Evolutionary conservation across 2,329 filamentous ascomycete genomes (phyloP).

Genomic region (Botryotinia calthae): DNA sequence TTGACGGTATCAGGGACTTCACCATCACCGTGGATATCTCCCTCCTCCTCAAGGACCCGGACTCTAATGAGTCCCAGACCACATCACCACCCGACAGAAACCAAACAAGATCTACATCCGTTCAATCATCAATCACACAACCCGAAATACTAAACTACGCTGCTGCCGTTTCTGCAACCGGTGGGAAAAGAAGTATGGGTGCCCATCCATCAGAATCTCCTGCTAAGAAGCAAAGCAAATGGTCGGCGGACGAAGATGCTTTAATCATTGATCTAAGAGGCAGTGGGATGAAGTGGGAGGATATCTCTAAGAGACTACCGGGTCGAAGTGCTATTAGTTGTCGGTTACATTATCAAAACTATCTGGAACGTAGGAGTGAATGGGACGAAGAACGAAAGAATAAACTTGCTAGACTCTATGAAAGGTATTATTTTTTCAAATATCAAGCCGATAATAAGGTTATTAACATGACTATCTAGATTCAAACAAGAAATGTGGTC

Average conservation of each 20-base stretch:
- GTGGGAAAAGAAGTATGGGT: slow-evolving; percentile 51
- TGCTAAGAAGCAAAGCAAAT: slow-evolving; percentile 94
- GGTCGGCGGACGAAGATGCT: slow-evolving; percentile 91
- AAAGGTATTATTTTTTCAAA: slow-evolving; percentile 61
- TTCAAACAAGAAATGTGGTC: slow-evolving; percentile 99
- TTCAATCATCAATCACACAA: slow-evolving; percentile 32
- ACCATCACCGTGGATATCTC: slow-evolving; percentile 92
- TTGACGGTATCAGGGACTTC: slow-evolving; percentile 38
- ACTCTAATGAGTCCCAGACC: slow-evolving; percentile 67
- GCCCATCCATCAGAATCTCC: slow-evolving; percentile 62
- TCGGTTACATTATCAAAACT: slow-evolving; percentile 94
- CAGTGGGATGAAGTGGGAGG: slow-evolving; percentile 96
- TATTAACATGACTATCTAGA: slow-evolving; percentile 47
- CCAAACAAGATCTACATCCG: slow-evolving; percentile 32
- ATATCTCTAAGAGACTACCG: slow-evolving; percentile 87
- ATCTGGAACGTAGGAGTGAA: slow-evolving; percentile 85
- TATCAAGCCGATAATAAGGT: background rate
- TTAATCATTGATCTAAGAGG: slow-evolving; percentile 88
- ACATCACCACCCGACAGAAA: slow-evolving; percentile 43
- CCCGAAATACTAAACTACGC: slow-evolving; percentile 31
- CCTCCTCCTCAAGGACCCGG: slow-evolving; percentile 74
- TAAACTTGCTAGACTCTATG: slow-evolving; percentile 89
- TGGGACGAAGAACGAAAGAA: slow-evolving; percentile 99
- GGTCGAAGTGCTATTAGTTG: slow-evolving; percentile 93
- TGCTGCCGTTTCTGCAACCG: slow-evolving; percentile 29